Conservation (phyloP, 768 basidiomycete species). For the Lentinula detonsa region DNA sequence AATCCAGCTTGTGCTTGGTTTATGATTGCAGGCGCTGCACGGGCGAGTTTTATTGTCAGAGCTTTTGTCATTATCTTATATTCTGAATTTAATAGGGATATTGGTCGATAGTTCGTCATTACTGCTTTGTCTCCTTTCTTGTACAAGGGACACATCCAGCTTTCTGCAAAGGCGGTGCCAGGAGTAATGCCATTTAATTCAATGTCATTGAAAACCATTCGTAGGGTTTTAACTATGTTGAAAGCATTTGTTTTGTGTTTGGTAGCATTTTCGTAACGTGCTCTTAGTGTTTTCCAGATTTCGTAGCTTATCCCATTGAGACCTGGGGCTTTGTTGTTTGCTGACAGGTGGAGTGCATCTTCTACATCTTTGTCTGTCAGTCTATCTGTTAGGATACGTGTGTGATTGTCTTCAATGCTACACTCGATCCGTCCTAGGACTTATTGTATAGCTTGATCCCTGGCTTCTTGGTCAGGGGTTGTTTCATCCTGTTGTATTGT, state of each 20-base stretch:
- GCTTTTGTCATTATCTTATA: slow-evolving; percentile 14
- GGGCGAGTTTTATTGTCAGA: slow-evolving; percentile 9
- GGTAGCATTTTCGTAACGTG: not conserved
- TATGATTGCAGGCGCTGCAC: slow-evolving; percentile 9
- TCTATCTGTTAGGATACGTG: not conserved
- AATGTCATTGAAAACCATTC: slow-evolving; percentile 11
- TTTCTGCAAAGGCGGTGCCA: slow-evolving; percentile 9
- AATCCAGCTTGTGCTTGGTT: slow-evolving; percentile 17
- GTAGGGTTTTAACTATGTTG: slow-evolving; percentile 6
- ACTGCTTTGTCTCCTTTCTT: slow-evolving; percentile 20
- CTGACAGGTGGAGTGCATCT: slow-evolving; percentile 1
- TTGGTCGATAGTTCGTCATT: slow-evolving; percentile 18
- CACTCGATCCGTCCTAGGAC: not conserved
- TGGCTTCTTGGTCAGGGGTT: not conserved
- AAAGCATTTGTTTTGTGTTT: not conserved
- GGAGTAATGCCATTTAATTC: slow-evolving; percentile 3
- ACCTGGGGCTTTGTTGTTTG: slow-evolving; percentile 5
- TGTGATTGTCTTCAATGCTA: not conserved
- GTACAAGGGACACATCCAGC: slow-evolving; percentile 22
- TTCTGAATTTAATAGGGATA: slow-evolving; percentile 14
- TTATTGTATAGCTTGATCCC: not conserved
- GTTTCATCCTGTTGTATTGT: not conserved
- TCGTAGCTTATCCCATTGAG: slow-evolving; percentile 16
- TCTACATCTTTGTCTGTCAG: slow-evolving; percentile 5
- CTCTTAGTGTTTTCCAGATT: slow-evolving; percentile 5